These are phyloP conservation scores for Salisapilia sapeloensis DNA, from an alignment of 352 stramenopile genomes.

Conservation along the genomic window DNA sequence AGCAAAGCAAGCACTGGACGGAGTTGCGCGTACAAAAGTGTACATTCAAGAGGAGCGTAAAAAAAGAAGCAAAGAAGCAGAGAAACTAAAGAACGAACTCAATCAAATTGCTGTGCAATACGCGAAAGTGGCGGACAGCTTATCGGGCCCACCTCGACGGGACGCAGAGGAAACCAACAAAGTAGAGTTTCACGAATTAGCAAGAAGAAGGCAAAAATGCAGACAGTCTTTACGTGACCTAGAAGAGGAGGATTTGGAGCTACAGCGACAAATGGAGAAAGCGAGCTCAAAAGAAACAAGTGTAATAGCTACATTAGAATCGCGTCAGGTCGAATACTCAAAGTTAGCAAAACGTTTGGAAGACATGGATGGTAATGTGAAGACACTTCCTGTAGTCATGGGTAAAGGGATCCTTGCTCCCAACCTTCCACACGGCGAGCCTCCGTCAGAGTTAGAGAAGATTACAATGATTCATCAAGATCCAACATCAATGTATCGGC, in stretches of 20 bases:
- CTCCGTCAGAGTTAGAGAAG: neutral
- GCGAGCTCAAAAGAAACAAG: too few relatives aligned
- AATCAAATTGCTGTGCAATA: conserved; percentile 25
- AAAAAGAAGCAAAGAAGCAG: conserved; percentile 29
- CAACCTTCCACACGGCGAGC: neutral
- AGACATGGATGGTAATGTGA: conserved; percentile 1
- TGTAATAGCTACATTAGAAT: too few relatives aligned
- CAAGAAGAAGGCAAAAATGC: conserved; percentile 25
- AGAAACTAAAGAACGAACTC: conserved; percentile 23
- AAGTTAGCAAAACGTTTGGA: too few relatives aligned
- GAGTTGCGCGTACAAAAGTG: conserved; percentile 16
- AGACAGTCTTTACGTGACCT: conserved; percentile 6
- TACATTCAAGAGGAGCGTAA: conserved; percentile 20
- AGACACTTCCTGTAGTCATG: conserved; percentile 22
- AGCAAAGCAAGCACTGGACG: conserved; percentile 33
- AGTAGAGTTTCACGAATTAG: conserved; percentile 31
- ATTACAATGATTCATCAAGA: conserved; percentile 11
- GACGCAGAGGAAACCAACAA: conserved; percentile 47
- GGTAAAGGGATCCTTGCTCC: conserved; percentile 10
- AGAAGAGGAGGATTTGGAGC: conserved; percentile 4
- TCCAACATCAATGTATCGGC: conserved; percentile 15
- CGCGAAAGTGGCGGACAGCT: conserved; percentile 16
- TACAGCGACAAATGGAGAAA: conserved; percentile 14
- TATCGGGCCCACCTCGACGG: conserved; percentile 40
- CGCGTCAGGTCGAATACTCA: too few relatives aligned